Conservation (phyloP, 345 rosid species). For the Angophora floribunda region DNA sequence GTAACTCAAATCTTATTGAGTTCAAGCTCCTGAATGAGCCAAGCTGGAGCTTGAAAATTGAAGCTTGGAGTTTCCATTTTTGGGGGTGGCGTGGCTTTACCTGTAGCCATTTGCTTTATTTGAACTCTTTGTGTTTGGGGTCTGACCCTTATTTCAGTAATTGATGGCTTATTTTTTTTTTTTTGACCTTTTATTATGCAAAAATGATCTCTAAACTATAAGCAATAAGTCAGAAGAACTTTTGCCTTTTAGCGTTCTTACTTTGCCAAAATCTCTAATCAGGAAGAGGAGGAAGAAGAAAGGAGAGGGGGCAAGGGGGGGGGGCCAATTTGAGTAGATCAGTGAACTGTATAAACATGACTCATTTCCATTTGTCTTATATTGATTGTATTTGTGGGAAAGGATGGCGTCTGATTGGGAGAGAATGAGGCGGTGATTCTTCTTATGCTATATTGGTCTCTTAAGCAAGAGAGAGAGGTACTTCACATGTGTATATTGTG, state of each 20-base stretch:
- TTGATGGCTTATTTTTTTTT: background rate
- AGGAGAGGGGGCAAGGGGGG: background rate
- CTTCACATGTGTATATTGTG: background rate
- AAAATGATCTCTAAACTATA: background rate
- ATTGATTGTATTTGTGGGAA: background rate
- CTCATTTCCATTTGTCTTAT: background rate
- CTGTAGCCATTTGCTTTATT: background rate
- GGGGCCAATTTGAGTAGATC: background rate
- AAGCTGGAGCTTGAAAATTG: background rate
- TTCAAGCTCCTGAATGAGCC: background rate
- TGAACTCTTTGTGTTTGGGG: background rate
- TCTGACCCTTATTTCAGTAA: background rate
- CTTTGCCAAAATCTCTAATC: background rate
- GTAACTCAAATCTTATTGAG: background rate
- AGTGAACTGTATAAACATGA: background rate
- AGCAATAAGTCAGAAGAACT: background rate
- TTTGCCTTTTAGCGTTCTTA: background rate
- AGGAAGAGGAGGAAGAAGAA: background rate
- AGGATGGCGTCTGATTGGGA: background rate
- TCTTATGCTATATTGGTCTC: background rate
- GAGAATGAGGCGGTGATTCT: background rate
- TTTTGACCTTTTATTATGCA: background rate
- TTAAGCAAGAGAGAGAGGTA: background rate
- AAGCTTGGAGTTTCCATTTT: background rate
- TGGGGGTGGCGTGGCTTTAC: background rate